Conservation (phyloP, 148 eudicot species). For the Chenopodium suecicum region DNA sequence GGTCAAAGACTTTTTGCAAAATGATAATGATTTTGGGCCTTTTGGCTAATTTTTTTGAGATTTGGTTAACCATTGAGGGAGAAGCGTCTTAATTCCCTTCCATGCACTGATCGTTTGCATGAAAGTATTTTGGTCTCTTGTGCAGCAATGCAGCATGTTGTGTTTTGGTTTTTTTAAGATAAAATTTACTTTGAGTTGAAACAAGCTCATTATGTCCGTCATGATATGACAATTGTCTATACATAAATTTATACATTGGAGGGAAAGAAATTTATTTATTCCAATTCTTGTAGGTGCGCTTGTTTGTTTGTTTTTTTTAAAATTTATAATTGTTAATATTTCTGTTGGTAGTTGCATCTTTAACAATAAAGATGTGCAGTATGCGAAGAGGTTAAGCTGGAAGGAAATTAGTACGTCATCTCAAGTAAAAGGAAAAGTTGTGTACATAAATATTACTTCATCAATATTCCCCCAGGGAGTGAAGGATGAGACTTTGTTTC, state of each 20-base stretch:
- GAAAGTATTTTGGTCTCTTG: conserved; percentile 10
- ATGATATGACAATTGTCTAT: conserved; percentile 11
- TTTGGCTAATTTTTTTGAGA: background rate
- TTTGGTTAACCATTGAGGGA: background rate
- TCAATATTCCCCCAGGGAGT: too few species aligned
- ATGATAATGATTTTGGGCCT: conserved; percentile 11
- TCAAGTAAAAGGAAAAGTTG: too few species aligned
- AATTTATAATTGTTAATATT: too few species aligned
- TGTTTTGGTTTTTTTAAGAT: conserved; percentile 7
- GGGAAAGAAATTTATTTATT: background rate
- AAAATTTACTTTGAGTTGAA: conserved; percentile 6
- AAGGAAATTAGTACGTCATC: too few species aligned
- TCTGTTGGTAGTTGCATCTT: too few species aligned
- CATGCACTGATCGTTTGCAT: background rate
- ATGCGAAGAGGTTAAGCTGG: too few species aligned
- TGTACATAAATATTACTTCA: too few species aligned
- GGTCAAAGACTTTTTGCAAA: conserved; percentile 67
- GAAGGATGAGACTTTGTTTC: too few species aligned
- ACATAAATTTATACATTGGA: conserved; percentile 19
- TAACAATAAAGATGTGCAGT: too few species aligned
- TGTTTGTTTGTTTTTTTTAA: too few species aligned
- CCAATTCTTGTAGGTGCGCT: background rate
- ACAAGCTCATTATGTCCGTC: background rate
- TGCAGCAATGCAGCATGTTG: conserved; percentile 23
- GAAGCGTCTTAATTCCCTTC: background rate